Base-by-base conservation (phyloP, 495 filamentous ascomycete species). In the Hypoxylon perforatum region DNA sequence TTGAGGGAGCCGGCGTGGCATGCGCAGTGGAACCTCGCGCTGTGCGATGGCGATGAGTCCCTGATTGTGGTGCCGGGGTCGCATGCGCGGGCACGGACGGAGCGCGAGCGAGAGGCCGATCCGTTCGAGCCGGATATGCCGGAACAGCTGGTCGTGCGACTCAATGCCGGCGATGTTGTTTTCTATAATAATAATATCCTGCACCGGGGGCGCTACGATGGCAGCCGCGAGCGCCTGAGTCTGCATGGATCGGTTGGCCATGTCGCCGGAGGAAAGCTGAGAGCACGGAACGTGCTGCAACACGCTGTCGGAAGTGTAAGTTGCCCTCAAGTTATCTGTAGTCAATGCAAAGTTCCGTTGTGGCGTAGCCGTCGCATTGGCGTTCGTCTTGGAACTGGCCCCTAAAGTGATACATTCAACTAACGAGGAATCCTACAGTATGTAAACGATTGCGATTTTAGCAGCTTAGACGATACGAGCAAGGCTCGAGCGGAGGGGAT, bases 151-250 rank as follows among this genome's bases (percentile, higher is more conserved):
- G 75, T 84, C 15, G 92, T 94, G 25, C 58, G 76, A 73, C 72
- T 94, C 64, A 75, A 86, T 67, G 80, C 91, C 0, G 92, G 92
- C 0, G 92, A 94, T 74, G 82, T 89, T 7, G 89, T 91, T 35
- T 96, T 96, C 70, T 94, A 96, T 72, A 86, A 96, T 76, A 94
- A 92, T 63, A 94, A 96, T 77, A 94, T 96, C 52, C 61, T 94
- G 72, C 92, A 96, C 57, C 82, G 92, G 1, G 92, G 91, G 0
- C 85, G 89, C n/a, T 96, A 96, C 70, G 77, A 80, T 3, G 77
- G 71, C 0, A 67, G 58, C n/a, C 83, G 78, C 69, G 88, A 90
- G 75, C 76, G 92, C 61, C 78, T 91, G 79, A 96, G 92, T 69
- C 69, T 94, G 77, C 92, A 96, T 81, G 92, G 91, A n/a, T 89